phyloP scores from a whole-genome alignment of 306 rosid genomes.

The Medicago lupulina region DNA sequence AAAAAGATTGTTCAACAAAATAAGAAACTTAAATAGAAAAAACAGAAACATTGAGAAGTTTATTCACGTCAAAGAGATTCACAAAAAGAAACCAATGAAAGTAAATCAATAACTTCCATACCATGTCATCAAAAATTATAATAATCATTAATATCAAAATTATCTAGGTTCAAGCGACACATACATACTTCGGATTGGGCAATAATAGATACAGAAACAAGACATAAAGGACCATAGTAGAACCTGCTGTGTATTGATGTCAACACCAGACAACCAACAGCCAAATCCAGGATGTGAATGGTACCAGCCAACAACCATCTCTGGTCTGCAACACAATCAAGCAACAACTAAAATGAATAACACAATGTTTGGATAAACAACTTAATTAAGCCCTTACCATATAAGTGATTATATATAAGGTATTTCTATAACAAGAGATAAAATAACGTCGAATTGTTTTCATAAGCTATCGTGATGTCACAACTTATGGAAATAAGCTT shows the following conservation, averaged over 20 bases:
- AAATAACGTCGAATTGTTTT: too few relatives aligned
- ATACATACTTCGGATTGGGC: neutral
- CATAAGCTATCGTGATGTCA: too few relatives aligned
- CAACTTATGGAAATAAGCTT: too few relatives aligned
- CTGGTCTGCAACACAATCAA: conserved; percentile 67
- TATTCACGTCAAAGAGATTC: neutral
- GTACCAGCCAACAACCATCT: conserved; percentile 99
- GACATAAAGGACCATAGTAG: neutral
- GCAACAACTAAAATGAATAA: neutral
- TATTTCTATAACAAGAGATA: too few relatives aligned
- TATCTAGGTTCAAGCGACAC: neutral
- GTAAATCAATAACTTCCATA: conserved; percentile 13
- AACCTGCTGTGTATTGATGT: conserved; percentile 98
- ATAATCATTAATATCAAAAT: neutral
- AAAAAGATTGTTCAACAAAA: neutral
- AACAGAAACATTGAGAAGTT: neutral
- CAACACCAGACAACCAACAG: conserved; percentile 99
- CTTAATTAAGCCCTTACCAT: too few relatives aligned
- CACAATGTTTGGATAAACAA: too few relatives aligned
- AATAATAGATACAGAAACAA: conserved; percentile 11
- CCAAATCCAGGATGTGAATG: conserved; percentile 99
- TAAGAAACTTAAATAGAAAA: neutral
- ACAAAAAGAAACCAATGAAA: neutral
- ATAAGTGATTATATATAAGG: too few relatives aligned
- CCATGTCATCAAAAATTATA: neutral